Conservation (phyloP, 371 early-diverging fungal genomes). For the Rhizopus stolonifer region DNA sequence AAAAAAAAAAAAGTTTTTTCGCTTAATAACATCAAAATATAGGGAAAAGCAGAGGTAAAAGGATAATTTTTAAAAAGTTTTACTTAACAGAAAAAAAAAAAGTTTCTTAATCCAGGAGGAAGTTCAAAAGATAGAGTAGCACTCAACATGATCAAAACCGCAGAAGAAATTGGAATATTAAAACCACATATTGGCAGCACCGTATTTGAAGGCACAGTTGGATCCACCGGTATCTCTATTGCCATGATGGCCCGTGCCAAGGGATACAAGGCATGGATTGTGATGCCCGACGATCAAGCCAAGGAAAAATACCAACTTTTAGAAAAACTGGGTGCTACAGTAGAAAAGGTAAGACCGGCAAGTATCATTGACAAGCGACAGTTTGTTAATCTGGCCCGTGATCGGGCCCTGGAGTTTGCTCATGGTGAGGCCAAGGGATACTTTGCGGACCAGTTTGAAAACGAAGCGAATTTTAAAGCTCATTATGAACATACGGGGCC, state of each 20-base stretch:
- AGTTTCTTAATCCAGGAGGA: slow-evolving; percentile 94
- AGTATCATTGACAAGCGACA: slow-evolving; percentile 91
- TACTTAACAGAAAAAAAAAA: not conserved
- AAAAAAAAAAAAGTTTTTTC: not conserved
- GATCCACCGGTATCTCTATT: slow-evolving; percentile 84
- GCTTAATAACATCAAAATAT: slow-evolving; percentile 1
- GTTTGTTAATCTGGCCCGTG: slow-evolving; percentile 86
- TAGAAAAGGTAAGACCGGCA: slow-evolving; percentile 90
- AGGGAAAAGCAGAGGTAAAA: slow-evolving; percentile 48
- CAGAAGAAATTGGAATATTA: slow-evolving; percentile 68
- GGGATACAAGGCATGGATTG: slow-evolving; percentile 90
- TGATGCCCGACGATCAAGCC: slow-evolving; percentile 95
- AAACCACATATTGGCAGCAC: slow-evolving; percentile 68
- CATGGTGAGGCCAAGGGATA: slow-evolving; percentile 24
- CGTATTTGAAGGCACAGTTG: slow-evolving; percentile 94
- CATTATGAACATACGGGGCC: slow-evolving; percentile 89
- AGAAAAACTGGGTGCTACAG: slow-evolving; percentile 82
- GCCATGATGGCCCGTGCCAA: slow-evolving; percentile 81
- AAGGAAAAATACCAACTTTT: slow-evolving; percentile 86
- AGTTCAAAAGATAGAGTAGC: slow-evolving; percentile 94
- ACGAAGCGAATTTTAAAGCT: slow-evolving; percentile 75
- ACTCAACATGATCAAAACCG: slow-evolving; percentile 77
- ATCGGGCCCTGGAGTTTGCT: slow-evolving; percentile 70
- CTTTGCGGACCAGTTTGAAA: slow-evolving; percentile 96
- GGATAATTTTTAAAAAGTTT: too few species aligned